Evolutionary conservation across 2,329 filamentous ascomycete genomes (phyloP), one percentile per base, ranked within the genome.

Genomic region (Aspergillus ochraceus): DNA sequence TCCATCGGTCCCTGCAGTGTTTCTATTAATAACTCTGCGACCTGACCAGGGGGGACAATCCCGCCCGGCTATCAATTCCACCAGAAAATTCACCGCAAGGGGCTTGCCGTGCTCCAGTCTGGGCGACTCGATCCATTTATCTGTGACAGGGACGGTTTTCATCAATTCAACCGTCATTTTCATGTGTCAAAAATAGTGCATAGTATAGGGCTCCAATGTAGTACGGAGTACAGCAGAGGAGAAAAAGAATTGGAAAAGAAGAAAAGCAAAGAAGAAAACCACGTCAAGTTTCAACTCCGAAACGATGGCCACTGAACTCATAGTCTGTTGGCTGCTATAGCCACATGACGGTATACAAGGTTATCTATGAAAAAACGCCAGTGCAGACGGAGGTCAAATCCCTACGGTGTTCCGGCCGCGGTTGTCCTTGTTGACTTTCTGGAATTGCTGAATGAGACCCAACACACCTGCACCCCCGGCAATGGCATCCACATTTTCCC

Each of bases 401-500:
- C 73, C 74, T 57, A 75, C 69, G 4, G 69, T 65, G n/a, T 70
- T 70, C 11, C 74, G 71, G 51, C 70, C 68, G 32, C 76, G 69
- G n/a, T 73, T 74, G 53, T 77, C 74, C 49, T 73, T 73, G 52
- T 74, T 75, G 42, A 84, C 86, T 73, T 85, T 86, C 62, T 87
- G 85, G 67, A 89, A 89, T 68, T 90, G 86, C 70, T 88, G 85
- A 58, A 90, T 79, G 65, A 90, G 72, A 9, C 87, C 87, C 59
- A 90, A 73, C 5, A 90, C 87, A 2, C 87, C 87, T 2, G 80
- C 81, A 4, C 81, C 81, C 0, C 77, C 78, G 29, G 74, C 74
- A 30, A 80, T 71, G 9, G 74, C 77, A 19, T 82, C 78, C 8
- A 82, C 79, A 54, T 80, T 78, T 30, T 81, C 80, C 9, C 75